Percentiles rank a stretch among this genome's conserved stretches.
Evolutionary conservation across 2,329 filamentous ascomycete genomes (phyloP).

Genomic region (Penicillium sp.): DNA sequence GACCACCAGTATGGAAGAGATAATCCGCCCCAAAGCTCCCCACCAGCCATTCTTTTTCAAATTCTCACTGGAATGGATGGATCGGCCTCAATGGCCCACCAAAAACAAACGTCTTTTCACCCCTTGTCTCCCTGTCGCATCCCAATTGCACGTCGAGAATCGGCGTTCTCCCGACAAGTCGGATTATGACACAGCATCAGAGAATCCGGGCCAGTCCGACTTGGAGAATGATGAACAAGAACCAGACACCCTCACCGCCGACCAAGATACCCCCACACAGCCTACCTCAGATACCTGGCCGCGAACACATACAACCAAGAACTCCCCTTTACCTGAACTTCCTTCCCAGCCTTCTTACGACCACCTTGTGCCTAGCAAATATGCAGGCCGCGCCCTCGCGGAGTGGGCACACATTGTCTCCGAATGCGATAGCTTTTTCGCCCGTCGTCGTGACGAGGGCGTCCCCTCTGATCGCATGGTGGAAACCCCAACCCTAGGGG

Average conservation of each 20-base stretch:
- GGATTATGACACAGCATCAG: constrained; percentile 29
- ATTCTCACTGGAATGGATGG: constrained; percentile 67
- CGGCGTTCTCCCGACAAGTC: constrained; percentile 28
- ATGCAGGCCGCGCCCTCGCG: constrained; percentile 62
- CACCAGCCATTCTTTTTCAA: constrained; percentile 64
- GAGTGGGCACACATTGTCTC: constrained; percentile 63
- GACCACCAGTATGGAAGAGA: constrained; percentile 25
- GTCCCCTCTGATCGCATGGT: constrained; percentile 58
- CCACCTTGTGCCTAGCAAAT: constrained; percentile 50
- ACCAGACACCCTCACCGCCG: constrained; percentile 7
- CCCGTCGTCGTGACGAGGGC: constrained; percentile 61
- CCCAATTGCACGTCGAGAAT: constrained; percentile 54
- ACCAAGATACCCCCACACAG: constrained; percentile 12
- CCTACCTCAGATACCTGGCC: constrained; percentile 8
- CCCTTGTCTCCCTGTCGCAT: constrained; percentile 57
- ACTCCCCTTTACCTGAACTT: constrained; percentile 20
- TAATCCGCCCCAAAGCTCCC: constrained; percentile 38
- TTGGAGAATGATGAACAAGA: constrained; percentile 17
- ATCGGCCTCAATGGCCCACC: constrained; percentile 52
- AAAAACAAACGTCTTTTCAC: constrained; percentile 55
- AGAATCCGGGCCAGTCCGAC: constrained; percentile 21
- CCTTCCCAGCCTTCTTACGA: constrained; percentile 29
- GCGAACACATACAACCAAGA: constrained; percentile 17
- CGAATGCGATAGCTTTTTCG: constrained; percentile 65
- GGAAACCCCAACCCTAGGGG: constrained; percentile 62